A percentile compares a stretch with the other conserved stretches of the same genome.
Conservation (phyloP, 2,329 filamentous ascomycete genomes). For the Coniella lustricola region DNA sequence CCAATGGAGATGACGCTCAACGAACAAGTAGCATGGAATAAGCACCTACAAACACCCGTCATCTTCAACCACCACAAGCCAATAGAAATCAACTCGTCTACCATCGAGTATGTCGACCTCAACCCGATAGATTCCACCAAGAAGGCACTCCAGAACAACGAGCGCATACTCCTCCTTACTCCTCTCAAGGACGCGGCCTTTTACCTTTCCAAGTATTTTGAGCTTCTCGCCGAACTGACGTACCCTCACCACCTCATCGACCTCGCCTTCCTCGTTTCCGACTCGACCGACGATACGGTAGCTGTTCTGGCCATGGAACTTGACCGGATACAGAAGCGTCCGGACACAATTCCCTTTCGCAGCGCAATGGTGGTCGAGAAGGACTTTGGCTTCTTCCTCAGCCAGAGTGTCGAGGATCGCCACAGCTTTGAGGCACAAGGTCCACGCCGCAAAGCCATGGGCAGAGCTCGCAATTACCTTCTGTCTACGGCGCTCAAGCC, state of each 20-base stretch:
- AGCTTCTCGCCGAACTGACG: constrained; percentile 79
- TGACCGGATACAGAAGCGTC: constrained; percentile 76
- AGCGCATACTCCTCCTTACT: constrained; percentile 85
- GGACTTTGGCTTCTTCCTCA: constrained; percentile 71
- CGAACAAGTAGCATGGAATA: constrained; percentile 83
- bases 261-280: constrained; percentile 86
- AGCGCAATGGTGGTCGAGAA: constrained; percentile 84
- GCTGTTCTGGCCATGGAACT: constrained; percentile 80
- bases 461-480: constrained; percentile 84
- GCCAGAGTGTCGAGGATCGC: constrained; percentile 73
- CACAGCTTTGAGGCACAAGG: constrained; percentile 85
- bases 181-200: constrained; percentile 83
- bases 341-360: constrained; percentile 75
- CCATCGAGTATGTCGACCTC: constrained; percentile 74
- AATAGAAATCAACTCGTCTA: constrained; percentile 72
- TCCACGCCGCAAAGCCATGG: constrained; percentile 84
- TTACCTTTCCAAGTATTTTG: constrained; percentile 84
- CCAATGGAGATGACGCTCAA: constrained; percentile 93
- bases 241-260: constrained; percentile 96
- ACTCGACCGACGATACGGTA: constrained; percentile 84
- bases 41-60: constrained; percentile 84
- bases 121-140: constrained; percentile 77
- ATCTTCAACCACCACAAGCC: constrained; percentile 94
- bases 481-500: constrained; percentile 77
- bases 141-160: constrained; percentile 71